Evolutionary conservation across 108 stramenopile genomes (phyloP).

Genomic region (Licmophora abbreviata): DNA sequence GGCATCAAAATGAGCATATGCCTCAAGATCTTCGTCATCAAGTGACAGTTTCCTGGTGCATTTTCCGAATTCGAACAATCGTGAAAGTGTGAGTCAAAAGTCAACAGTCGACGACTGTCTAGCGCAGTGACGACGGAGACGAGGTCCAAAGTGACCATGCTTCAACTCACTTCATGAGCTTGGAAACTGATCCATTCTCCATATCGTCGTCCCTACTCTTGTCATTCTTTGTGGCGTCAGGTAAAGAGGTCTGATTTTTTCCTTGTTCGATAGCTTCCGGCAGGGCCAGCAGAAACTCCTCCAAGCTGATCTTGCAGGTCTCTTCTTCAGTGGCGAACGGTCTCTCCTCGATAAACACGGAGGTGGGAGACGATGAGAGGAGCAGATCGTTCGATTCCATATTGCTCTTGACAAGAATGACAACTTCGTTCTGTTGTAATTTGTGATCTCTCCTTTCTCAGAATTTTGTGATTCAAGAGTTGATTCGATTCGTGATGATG

Average conservation of each 20-base stretch:
- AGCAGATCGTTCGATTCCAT: too few relatives aligned
- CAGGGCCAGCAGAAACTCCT: constrained; percentile 3
- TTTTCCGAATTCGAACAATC: neutral
- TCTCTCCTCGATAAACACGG: too few relatives aligned
- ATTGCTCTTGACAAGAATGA: too few relatives aligned
- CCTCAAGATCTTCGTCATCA: constrained; percentile 24
- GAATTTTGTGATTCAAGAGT: too few relatives aligned
- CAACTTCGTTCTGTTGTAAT: too few relatives aligned
- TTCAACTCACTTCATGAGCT: neutral
- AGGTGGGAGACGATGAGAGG: too few relatives aligned
- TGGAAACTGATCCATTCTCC: neutral
- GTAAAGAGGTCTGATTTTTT: neutral
- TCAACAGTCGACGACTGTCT: neutral
- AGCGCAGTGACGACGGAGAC: neutral
- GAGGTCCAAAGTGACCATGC: neutral
- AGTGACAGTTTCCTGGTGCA: constrained; percentile 27
- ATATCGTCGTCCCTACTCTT: neutral
- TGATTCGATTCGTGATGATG: too few relatives aligned
- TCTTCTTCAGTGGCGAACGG: too few relatives aligned
- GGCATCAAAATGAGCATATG: constrained; percentile 39
- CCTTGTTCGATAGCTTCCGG: neutral
- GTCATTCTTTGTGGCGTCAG: neutral
- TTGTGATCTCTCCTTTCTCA: too few relatives aligned
- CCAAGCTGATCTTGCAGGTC: too few relatives aligned
- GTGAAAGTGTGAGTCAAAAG: neutral